Base-by-base conservation (phyloP, 2,329 filamentous ascomycete species). In the Tolypocladium ovalisporum region DNA sequence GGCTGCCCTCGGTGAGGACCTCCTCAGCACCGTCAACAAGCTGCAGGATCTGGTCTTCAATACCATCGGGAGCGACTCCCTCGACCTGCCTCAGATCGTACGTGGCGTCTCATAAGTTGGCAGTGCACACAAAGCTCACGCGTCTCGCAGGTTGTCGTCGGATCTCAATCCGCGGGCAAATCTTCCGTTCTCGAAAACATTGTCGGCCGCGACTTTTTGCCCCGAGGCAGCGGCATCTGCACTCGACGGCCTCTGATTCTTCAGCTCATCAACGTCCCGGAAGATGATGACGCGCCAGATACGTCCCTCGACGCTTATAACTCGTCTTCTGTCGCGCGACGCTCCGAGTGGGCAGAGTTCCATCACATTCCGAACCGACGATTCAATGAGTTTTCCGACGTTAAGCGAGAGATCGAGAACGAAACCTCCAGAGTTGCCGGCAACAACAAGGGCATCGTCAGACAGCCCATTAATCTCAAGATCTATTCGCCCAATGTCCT, bases 111-210 rank as follows among this genome's bases (percentile, higher is more conserved):
- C 24, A 35, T 15, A 13, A 6, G 47, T 34, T 4, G 17, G 27
- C 29, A 39, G 47, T 52, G 40, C 39, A 17, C 13, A 2, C 17
- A 22, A 15, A 51, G 59, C 66, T 66, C 57, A 68, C 57, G 22
- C 57, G 49, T 49, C 40, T 42, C 34, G 29, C 61, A 97, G 93
- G 93, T 99, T 63, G 94, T 99, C 60, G 94, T 99, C 66, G 94
- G 94, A 62, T 99, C 94, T 60, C 94, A 99, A 76, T 97, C 94
- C 13, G 95, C 94, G 57, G 94, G 94, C 70, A 99, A 99, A 78
- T 97, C 93, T 19, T 97, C 94, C 9, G 94, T 99, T 32, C 86
- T 99, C 62, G 94, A 99, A 77, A 99, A 99, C 75, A 96, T 99
- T 65, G 94, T 99, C 68, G 94, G 94, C 67, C 85, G 93, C 74